Percentiles rank a stretch among this genome's conserved stretches.
Evolutionary conservation across 2,329 filamentous ascomycete genomes (phyloP).

Genomic region (Talaromyces sp.): DNA sequence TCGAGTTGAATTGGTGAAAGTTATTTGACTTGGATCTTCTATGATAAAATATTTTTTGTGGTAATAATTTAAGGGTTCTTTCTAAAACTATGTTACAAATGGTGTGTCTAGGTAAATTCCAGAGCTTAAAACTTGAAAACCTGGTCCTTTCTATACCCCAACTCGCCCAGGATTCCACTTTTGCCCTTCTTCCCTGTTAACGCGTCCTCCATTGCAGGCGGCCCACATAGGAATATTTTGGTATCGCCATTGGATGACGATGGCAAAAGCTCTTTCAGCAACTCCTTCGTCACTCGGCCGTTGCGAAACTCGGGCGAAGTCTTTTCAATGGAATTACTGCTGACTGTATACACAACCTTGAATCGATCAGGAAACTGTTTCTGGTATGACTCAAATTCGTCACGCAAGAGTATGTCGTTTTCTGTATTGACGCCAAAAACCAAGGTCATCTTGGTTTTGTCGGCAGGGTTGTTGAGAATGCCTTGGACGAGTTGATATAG

Average conservation of each 20-base stretch:
- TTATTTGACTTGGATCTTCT: neutral
- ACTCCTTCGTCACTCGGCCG: constrained; percentile 54
- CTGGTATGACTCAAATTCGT: constrained; percentile 52
- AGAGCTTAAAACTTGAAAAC: constrained; percentile 52
- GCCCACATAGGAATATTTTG: constrained; percentile 61
- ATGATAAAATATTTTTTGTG: neutral
- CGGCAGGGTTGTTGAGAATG: constrained; percentile 57
- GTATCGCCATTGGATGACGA: constrained; percentile 40
- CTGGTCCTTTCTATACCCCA: constrained; percentile 55
- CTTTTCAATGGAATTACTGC: constrained; percentile 28
- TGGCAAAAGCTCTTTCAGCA: constrained; percentile 49
- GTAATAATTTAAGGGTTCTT: neutral
- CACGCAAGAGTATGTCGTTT: constrained; percentile 54
- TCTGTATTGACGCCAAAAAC: constrained; percentile 64
- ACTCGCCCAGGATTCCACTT: constrained; percentile 49
- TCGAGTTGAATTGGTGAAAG: no score
- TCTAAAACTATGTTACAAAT: neutral
- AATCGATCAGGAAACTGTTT: constrained; percentile 51
- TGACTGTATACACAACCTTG: constrained; percentile 52
- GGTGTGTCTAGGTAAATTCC: neutral
- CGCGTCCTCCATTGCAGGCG: constrained; percentile 58
- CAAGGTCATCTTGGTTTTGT: constrained; percentile 59
- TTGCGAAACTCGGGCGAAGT: constrained; percentile 41
- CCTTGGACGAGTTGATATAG: constrained; percentile 60
- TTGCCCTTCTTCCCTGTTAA: constrained; percentile 26